Percentiles rank a stretch among this genome's conserved stretches.
Conservation (phyloP, 2,329 filamentous ascomycete species). For the Moelleriella libera region DNA sequence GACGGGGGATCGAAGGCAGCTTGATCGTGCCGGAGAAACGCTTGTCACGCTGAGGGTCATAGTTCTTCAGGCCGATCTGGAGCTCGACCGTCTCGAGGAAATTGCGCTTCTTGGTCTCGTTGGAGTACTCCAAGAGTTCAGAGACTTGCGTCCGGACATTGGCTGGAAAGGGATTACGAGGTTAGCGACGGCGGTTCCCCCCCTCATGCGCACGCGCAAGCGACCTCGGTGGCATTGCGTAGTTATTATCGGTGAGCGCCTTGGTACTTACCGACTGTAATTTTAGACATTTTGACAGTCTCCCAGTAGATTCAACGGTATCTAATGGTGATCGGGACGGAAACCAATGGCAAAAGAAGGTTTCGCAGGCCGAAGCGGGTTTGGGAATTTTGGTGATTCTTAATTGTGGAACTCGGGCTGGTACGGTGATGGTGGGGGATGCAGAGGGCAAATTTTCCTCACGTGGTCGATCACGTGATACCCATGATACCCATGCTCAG, state of each 20-base stretch:
- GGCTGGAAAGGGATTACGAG: slow-evolving; percentile 28
- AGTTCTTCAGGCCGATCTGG: slow-evolving; percentile 94
- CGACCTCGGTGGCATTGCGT: too few species aligned
- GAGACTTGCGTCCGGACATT: slow-evolving; percentile 92
- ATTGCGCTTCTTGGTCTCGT: slow-evolving; percentile 92
- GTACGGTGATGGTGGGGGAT: slow-evolving; percentile 10
- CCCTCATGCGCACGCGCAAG: too few species aligned
- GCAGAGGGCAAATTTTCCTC: slow-evolving; percentile 21
- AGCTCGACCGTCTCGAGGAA: slow-evolving; percentile 91
- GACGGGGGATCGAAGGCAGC: slow-evolving; percentile 82
- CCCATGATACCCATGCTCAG: too few species aligned
- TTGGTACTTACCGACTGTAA: slow-evolving; percentile 49
- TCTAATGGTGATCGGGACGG: slow-evolving; percentile 55
- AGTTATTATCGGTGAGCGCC: neutral
- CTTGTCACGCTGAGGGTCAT: slow-evolving; percentile 99
- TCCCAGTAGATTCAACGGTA: slow-evolving; percentile 57
- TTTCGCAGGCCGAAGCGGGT: slow-evolving; percentile 4
- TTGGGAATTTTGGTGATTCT: slow-evolving; percentile 12
- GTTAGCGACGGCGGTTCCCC: slow-evolving; percentile 15
- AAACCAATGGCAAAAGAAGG: slow-evolving; percentile 9
- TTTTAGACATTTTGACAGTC: slow-evolving; percentile 82
- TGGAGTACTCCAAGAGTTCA: slow-evolving; percentile 89
- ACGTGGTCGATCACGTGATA: slow-evolving; percentile 18
- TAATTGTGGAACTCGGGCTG: slow-evolving; percentile 10
- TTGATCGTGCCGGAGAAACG: slow-evolving; percentile 99